Base-by-base conservation (phyloP, 2,329 filamentous ascomycete genomes). In the Colletotrichum navitas region DNA sequence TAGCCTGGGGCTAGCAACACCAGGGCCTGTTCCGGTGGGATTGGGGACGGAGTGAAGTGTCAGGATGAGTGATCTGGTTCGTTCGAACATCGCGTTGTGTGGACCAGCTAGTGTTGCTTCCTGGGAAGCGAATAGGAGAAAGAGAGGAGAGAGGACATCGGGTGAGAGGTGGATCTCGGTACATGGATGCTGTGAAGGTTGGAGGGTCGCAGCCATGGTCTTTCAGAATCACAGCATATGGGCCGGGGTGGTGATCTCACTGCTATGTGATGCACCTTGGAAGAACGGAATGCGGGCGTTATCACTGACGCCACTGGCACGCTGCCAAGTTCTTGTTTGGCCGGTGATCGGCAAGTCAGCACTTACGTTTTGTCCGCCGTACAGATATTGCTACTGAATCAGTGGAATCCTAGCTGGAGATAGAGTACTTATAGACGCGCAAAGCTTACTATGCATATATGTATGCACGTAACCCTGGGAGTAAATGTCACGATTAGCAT, bases 401-500 rank as follows among this genome's bases (percentile, higher is more conserved):
- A 54, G 24, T 29, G 21, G 62, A n/a, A 3, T n/a, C 29, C 18
- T 32, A 29, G 51, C 16, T 47, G 21, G 26, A 55, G 67, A 69
- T 66, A 60, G 54, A 14, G 12, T 32, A 39, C 7, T n/a, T 12
- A 14, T 14, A 21, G 55, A 55, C 16, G 26, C 32, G 39, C n/a
- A 52, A 29, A 67, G 60, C 52, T 59, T 59, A 41, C 34, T 45
- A 47, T 66, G 66, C 66, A 69, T 66, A 47, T 21, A 2, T 12
- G 45, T 24, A 47, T 66, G 66, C 54, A 32, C 43, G 47, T n/a
- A 29, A 60, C 45, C 62, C 39, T 66, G 11, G 21, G 26, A n/a
- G 59, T 26, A 32, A 45, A 21, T 12, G 34, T 47, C 8, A 36
- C 29, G 77, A 3, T 83, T 80, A 0, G 43, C 6, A 7, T 32